Percentiles rank a stretch among this genome's conserved stretches.
phyloP scores from a whole-genome alignment of 225 moss, liverwort and hornwort species.

The Straminergon stramineum region DNA sequence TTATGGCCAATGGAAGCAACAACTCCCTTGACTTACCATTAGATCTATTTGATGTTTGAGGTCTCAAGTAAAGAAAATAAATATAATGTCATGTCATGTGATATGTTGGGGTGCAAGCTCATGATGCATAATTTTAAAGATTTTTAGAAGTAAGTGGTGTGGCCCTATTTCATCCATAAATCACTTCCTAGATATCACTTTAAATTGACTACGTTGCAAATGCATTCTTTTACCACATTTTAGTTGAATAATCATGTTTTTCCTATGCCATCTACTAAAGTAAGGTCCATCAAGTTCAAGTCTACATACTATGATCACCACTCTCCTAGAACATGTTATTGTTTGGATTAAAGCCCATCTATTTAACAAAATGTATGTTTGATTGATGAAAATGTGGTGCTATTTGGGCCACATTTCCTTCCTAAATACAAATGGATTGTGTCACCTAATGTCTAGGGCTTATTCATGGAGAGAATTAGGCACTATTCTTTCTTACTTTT shows the following conservation, averaged over 20 bases:
- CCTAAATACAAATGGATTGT: too few relatives aligned
- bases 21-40: too few relatives aligned
- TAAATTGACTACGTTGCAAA: neutral
- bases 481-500: too few relatives aligned
- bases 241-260: neutral
- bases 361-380: neutral
- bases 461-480: neutral
- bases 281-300: neutral
- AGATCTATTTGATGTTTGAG: neutral
- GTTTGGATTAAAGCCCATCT: too few relatives aligned
- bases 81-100: neutral
- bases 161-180: neutral
- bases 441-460: too few relatives aligned
- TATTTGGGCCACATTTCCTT: too few relatives aligned
- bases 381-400: neutral
- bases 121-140: too few relatives aligned
- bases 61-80: neutral
- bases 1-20: neutral
- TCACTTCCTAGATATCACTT: neutral
- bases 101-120: too few relatives aligned
- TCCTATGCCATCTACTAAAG: neutral
- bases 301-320: neutral
- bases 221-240: neutral
- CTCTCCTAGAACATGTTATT: too few relatives aligned
- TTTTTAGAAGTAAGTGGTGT: too few relatives aligned